These are phyloP conservation scores for Verticillium alfalfae DNA, from an alignment of 2,329 filamentous ascomycete genomes.

Conservation along the genomic window DNA sequence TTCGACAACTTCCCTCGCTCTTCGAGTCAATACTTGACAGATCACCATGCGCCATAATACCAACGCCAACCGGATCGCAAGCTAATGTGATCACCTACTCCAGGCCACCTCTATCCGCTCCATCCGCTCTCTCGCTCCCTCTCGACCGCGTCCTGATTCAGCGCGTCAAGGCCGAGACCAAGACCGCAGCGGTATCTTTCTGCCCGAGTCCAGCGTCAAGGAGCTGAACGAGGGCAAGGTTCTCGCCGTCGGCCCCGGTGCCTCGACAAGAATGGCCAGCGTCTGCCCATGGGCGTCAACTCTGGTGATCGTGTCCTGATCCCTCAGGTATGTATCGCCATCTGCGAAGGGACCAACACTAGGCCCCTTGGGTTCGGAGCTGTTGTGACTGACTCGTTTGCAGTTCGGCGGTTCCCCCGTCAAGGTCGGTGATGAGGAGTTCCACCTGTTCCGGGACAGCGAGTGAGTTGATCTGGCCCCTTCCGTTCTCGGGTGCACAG, in stretches of 20 bases:
- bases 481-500: too few species aligned
- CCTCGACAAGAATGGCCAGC: conserved; percentile 84
- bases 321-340: conserved; percentile 64
- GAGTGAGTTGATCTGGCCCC: conserved; percentile 63
- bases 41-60: not conserved
- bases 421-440: conserved; percentile 98
- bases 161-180: conserved; percentile 93
- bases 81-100: not conserved
- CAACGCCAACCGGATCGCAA: not conserved
- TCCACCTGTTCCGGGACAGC: conserved; percentile 90
- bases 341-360: not conserved
- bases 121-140: conserved; percentile 94
- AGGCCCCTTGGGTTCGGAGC: not conserved
- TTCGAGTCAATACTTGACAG: not conserved
- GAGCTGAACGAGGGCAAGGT: conserved; percentile 98
- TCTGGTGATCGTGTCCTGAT: conserved; percentile 92
- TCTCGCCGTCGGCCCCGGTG: conserved; percentile 87
- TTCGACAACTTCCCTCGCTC: too few species aligned
- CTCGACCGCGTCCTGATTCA: conserved; percentile 98
- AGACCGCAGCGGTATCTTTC: conserved; percentile 97
- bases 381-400: conserved; percentile 5
- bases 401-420: conserved; percentile 91
- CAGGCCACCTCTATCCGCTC: conserved; percentile 78
- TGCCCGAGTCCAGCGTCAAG: conserved; percentile 94
- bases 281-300: conserved; percentile 75